Evolutionary conservation across 2,329 filamentous ascomycete genomes (phyloP).

Genomic region (Gnomoniopsis smithogilvyi): DNA sequence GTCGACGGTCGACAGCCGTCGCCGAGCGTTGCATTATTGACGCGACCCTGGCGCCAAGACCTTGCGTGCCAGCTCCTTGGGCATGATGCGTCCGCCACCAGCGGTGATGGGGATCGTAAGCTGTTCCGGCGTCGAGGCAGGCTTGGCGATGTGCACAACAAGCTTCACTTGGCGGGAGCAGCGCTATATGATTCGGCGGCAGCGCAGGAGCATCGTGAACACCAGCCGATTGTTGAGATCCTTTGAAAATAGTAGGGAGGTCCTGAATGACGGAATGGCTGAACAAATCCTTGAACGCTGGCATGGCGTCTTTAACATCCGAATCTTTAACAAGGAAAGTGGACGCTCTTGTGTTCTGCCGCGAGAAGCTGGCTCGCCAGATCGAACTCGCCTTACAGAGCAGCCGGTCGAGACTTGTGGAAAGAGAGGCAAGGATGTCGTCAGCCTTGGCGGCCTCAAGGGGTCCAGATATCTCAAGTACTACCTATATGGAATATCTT

Average conservation of each 20-base stretch:
- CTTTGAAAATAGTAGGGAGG: background rate
- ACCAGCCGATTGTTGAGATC: background rate
- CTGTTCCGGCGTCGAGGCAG: background rate
- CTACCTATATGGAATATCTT: no score
- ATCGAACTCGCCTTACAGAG: background rate
- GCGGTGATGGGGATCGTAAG: background rate
- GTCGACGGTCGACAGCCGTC: no score
- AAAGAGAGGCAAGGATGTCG: background rate
- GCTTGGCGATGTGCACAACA: background rate
- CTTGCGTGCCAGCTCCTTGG: background rate
- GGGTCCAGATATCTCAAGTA: background rate
- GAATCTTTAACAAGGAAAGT: background rate
- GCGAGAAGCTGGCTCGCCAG: background rate
- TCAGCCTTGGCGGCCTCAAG: background rate
- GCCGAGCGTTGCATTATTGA: background rate
- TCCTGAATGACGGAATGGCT: background rate
- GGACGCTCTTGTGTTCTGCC: background rate
- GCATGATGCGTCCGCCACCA: background rate
- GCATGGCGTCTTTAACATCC: background rate
- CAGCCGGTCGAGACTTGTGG: background rate
- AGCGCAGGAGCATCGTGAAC: background rate
- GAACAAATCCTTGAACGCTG: background rate
- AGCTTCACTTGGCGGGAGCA: background rate
- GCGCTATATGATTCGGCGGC: background rate
- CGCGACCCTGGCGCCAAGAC: background rate